Conservation (phyloP, 192 early-diverging fungal species). For the Umbelopsis ramanniana region DNA sequence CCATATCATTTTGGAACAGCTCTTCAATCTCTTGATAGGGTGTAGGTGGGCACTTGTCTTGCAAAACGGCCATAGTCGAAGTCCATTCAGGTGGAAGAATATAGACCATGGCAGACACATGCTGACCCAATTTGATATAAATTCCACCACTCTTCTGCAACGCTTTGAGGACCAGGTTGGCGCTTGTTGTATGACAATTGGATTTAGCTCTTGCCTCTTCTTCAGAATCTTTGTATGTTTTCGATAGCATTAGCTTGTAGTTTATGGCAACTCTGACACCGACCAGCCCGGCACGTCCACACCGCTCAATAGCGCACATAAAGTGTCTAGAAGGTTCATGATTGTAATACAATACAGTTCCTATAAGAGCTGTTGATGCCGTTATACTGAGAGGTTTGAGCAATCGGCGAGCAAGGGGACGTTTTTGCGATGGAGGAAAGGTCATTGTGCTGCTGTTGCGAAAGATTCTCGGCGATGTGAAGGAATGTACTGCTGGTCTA, state of each 20-base stretch:
- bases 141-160: slow-evolving; percentile 76
- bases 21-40: slow-evolving; percentile 69
- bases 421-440: slow-evolving; percentile 6
- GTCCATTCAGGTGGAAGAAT: slow-evolving; percentile 92
- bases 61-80: slow-evolving; percentile 76
- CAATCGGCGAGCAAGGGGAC: slow-evolving; percentile 2
- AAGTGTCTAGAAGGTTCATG: slow-evolving; percentile 42
- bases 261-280: slow-evolving; percentile 54
- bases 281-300: slow-evolving; percentile 42
- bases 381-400: slow-evolving; percentile 22
- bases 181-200: slow-evolving; percentile 68
- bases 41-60: slow-evolving; percentile 84
- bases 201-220: slow-evolving; percentile 49
- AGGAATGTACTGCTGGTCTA: neutral
- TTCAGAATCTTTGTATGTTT: slow-evolving; percentile 20
- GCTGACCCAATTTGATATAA: slow-evolving; percentile 92
- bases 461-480: neutral
- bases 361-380: neutral
- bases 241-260: slow-evolving; percentile 57
- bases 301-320: slow-evolving; percentile 39
- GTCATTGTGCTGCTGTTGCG: neutral
- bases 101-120: slow-evolving; percentile 81
- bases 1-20: slow-evolving; percentile 73
- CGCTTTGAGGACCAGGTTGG: slow-evolving; percentile 63
- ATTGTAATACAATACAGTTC: slow-evolving; percentile 32